Base-by-base conservation (phyloP, 2,329 filamentous ascomycete species). In the Talaromyces amestolkiae region DNA sequence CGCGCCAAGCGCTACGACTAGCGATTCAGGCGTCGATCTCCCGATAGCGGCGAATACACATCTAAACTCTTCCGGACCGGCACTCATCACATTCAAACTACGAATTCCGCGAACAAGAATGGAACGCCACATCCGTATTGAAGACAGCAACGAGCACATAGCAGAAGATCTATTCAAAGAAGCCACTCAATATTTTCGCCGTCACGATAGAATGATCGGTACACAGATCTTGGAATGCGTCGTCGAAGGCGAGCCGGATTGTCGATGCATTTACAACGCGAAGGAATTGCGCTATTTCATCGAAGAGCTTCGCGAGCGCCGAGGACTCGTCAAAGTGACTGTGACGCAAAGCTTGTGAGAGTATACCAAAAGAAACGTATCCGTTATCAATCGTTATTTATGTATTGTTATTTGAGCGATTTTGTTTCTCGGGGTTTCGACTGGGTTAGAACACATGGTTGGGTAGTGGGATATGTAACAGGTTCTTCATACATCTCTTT, bases 221-320 rank as follows among this genome's bases (percentile, higher is more conserved):
- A 61, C 63, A 3, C 58, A 43, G 9, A 49, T 61, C 1, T 13
- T 61, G 13, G 63, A 65, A 22, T 65, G 63, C 31, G 63, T 65
- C 17, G n/a, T 65, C 24, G 63, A 65, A 24, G 63, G 58, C 37
- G 63, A 61, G 9, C 27, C 58, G 13, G 63, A 65, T 15, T 65
- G 63, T 22, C 31, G 58, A 54, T 65, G 63, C 31, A 65, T 65
- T 8, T 65, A 65, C 27, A 65, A 65, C n/a, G 63, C 63, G 8
- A 65, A 65, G 19, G 63, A 65, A 31, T 37, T 65, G 37, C 33
- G 63, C 13, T 61, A 65, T 39, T 61, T 54, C 19, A 45, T 65
- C 7, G 58, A 65, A 4, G 63, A 65, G 49, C 63, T 65, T 56
- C 63, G 58, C 7, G 63, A 65, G 35, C 51, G 58, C 8, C 37